Percentiles rank a stretch among this genome's conserved stretches.
Conservation (phyloP, 345 rosid species). For the Lepidium africanum region DNA sequence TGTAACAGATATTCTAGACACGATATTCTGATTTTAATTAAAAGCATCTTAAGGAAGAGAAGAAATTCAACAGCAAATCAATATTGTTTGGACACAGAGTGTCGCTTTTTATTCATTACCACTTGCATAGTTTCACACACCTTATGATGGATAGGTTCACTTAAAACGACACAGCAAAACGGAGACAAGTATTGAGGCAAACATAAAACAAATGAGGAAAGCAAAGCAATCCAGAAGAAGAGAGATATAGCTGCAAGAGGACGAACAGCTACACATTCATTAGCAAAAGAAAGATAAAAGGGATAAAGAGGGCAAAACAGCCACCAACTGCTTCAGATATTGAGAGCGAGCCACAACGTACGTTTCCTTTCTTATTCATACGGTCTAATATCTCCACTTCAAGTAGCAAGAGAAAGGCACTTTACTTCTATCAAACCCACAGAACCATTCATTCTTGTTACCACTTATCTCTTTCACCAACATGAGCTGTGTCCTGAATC, state of each 20-base stretch:
- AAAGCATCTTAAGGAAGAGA: not conserved
- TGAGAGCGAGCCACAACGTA: conserved; percentile 23
- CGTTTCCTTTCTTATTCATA: conserved; percentile 26
- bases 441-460: conserved; percentile 28
- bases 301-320: conserved; percentile 13
- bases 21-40: not conserved
- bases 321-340: conserved; percentile 21
- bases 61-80: not conserved
- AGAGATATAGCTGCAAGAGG: conserved; percentile 11
- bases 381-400: conserved; percentile 27
- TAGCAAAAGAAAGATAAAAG: not conserved
- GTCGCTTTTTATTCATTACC: conserved; percentile 1
- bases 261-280: conserved; percentile 5
- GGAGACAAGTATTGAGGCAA: not conserved
- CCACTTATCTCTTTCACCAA: conserved; percentile 32
- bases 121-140: not conserved
- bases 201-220: conserved; percentile 1
- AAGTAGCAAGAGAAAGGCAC: conserved; percentile 23
- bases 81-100: not conserved
- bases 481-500: conserved; percentile 25
- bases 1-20: not conserved
- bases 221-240: not conserved
- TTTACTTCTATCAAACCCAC: conserved; percentile 22
- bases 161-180: conserved; percentile 3
- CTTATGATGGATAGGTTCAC: not conserved